Evolutionary conservation across 352 stramenopile species (phyloP).

Genomic region (Lagenidium giganteum): DNA sequence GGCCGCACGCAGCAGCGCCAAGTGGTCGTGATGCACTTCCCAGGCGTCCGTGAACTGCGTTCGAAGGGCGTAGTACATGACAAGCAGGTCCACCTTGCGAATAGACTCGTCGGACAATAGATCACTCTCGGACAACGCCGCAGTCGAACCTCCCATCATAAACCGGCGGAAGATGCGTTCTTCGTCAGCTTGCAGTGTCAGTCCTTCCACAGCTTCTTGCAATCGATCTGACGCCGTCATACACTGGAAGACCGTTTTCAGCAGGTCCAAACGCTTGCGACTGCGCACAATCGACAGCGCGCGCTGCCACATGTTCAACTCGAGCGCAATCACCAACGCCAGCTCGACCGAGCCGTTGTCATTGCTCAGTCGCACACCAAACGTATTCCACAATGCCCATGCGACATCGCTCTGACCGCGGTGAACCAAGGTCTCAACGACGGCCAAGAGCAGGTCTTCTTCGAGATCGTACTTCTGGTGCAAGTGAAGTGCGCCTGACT

Average conservation of each 20-base stretch:
- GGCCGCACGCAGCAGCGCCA: constrained; percentile 45
- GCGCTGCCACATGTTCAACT: constrained; percentile 57
- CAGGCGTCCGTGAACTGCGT: constrained; percentile 57
- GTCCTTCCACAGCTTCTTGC: constrained; percentile 47
- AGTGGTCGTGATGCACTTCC: constrained; percentile 52
- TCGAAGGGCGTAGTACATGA: constrained; percentile 66
- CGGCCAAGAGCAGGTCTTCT: constrained; percentile 40
- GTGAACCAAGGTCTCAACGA: constrained; percentile 59
- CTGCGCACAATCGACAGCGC: constrained; percentile 41
- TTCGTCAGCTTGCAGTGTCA: constrained; percentile 36
- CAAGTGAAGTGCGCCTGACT: constrained; percentile 53
- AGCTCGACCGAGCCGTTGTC: constrained; percentile 41
- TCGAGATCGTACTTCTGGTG: constrained; percentile 63
- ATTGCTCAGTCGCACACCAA: constrained; percentile 45
- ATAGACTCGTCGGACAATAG: constrained; percentile 53
- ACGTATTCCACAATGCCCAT: constrained; percentile 67
- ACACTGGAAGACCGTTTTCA: constrained; percentile 48
- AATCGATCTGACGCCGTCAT: constrained; percentile 47
- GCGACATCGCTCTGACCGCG: constrained; percentile 45
- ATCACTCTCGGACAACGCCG: constrained; percentile 24
- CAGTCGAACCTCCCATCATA: constrained; percentile 57
- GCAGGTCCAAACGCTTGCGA: constrained; percentile 36
- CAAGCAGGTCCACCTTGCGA: constrained; percentile 55
- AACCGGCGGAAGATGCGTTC: constrained; percentile 46
- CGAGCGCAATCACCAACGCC: constrained; percentile 49